phyloP scores from a whole-genome alignment of 805 yeast species.

The Candida argentea region DNA sequence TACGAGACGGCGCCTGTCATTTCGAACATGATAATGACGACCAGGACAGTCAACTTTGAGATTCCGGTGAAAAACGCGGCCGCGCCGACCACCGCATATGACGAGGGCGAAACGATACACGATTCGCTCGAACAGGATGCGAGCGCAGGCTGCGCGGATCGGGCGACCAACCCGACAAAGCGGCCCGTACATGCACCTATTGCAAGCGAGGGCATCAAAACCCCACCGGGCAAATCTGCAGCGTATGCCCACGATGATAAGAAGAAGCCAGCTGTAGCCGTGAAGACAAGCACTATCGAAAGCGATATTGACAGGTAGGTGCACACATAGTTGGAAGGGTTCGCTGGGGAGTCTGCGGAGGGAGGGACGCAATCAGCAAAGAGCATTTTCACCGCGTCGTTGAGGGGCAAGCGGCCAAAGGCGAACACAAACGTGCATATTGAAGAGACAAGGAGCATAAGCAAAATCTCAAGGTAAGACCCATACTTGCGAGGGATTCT shows the following conservation, averaged over 20 bases:
- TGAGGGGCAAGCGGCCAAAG: conserved; percentile 44
- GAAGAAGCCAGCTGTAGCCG: conserved; percentile 41
- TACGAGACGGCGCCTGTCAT: conserved; percentile 80
- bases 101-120: conserved; percentile 71
- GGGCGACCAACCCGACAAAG: conserved; percentile 42
- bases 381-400: conserved; percentile 46
- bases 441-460: conserved; percentile 41
- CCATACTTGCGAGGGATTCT: conserved; percentile 11
- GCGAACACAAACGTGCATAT: conserved; percentile 45
- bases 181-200: conserved; percentile 56
- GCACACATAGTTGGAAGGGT: conserved; percentile 28
- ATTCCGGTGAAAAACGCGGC: conserved; percentile 75
- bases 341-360: conserved; percentile 3
- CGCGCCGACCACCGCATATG: conserved; percentile 83
- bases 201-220: conserved; percentile 52
- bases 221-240: conserved; percentile 57
- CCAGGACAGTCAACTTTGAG: conserved; percentile 69
- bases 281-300: conserved; percentile 21
- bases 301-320: conserved; percentile 15
- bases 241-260: conserved; percentile 67
- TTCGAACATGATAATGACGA: conserved; percentile 90
- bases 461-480: conserved; percentile 37
- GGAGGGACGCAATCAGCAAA: conserved; percentile 54
- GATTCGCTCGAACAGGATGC: conserved; percentile 34
- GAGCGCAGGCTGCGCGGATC: conserved; percentile 34